Evolutionary conservation across 1,139 yeast genomes (phyloP).

Genomic region (Blastobotrys raffinosifermentans): DNA sequence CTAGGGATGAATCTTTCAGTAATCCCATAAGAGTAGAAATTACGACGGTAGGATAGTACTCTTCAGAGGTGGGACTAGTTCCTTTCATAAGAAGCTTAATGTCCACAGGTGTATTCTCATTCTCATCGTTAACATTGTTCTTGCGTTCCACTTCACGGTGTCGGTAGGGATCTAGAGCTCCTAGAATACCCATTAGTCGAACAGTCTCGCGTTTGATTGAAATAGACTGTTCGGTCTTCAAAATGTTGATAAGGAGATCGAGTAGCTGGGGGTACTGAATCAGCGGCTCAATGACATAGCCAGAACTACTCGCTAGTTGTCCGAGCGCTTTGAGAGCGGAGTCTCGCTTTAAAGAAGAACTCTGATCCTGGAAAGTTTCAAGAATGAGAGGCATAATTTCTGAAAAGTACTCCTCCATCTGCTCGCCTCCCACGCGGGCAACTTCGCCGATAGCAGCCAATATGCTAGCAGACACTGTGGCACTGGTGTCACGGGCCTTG

Average conservation of each 20-base stretch:
- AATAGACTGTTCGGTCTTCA: conserved; percentile 73
- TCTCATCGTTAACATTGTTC: conserved; percentile 47
- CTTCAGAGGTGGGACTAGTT: conserved; percentile 89
- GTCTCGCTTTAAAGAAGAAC: conserved; percentile 77
- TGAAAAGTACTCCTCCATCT: conserved; percentile 63
- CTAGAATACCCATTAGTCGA: conserved; percentile 80
- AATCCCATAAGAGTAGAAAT: conserved; percentile 78
- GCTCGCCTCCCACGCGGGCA: conserved; percentile 84
- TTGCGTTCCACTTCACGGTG: conserved; percentile 87
- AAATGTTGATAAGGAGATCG: conserved; percentile 72
- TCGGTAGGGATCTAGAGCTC: conserved; percentile 95
- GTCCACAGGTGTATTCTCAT: conserved; percentile 84
- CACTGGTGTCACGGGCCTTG: conserved; percentile 58
- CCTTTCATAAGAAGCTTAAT: conserved; percentile 88
- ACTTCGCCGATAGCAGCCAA: conserved; percentile 87
- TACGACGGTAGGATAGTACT: conserved; percentile 93
- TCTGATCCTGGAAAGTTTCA: conserved; percentile 87
- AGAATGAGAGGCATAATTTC: conserved; percentile 82
- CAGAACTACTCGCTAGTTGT: conserved; percentile 82
- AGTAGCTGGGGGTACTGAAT: conserved; percentile 85
- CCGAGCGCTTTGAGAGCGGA: conserved; percentile 87
- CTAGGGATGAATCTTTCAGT: conserved; percentile 75
- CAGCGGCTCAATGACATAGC: conserved; percentile 91
- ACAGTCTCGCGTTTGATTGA: conserved; percentile 81
- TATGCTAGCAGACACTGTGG: conserved; percentile 82